phyloP scores from a whole-genome alignment of 2,329 filamentous ascomycete genomes.

The Cercospora brassicicola region DNA sequence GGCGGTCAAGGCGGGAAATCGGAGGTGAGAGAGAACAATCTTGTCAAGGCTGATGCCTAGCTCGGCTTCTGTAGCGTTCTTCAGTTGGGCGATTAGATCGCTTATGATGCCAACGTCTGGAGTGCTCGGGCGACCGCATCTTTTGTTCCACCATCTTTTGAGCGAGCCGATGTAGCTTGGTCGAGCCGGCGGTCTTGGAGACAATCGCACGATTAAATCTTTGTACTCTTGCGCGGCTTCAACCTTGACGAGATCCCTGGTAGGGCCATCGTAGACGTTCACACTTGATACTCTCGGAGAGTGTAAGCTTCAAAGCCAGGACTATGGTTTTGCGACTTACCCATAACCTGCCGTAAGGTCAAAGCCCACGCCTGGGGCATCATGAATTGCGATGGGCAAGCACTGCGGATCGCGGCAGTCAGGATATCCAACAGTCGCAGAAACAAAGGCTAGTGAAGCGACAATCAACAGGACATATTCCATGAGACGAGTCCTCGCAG shows the following conservation, averaged over 20 bases:
- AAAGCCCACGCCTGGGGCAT: neutral
- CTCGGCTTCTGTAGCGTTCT: neutral
- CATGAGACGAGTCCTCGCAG: neutral
- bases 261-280: neutral
- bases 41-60: neutral
- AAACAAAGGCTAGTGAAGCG: neutral
- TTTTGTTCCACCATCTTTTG: neutral
- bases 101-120: neutral
- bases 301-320: neutral
- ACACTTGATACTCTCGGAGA: neutral
- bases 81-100: neutral
- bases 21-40: neutral
- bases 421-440: neutral
- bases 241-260: neutral
- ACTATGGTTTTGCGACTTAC: neutral
- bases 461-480: neutral
- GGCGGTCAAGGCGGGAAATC: neutral
- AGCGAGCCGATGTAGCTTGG: neutral
- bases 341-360: constrained; percentile 3
- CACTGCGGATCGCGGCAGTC: neutral
- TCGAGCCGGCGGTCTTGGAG: neutral
- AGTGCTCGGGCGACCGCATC: neutral
- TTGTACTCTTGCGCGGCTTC: constrained; percentile 3
- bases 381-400: neutral
- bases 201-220: neutral